phyloP scores from a whole-genome alignment of 2,329 filamentous ascomycete genomes.

The Alternaria sp. region DNA sequence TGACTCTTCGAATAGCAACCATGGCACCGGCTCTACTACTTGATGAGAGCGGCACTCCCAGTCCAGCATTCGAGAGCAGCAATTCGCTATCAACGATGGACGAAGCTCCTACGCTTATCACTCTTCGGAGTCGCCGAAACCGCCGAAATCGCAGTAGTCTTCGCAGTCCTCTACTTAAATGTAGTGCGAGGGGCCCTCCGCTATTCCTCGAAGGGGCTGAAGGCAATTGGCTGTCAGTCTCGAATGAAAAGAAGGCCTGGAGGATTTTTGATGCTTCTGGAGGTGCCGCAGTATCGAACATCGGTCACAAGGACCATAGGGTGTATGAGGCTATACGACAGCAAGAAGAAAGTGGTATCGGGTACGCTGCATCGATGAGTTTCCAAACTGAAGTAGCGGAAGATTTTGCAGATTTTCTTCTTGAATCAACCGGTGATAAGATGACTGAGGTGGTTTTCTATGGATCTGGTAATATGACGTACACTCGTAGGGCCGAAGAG shows the following conservation, averaged over 20 bases:
- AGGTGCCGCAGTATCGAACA: conserved; percentile 75
- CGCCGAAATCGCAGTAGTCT: not conserved
- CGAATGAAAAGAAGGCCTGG: conserved; percentile 54
- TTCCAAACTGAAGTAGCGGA: conserved; percentile 65
- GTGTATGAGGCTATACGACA: conserved; percentile 67
- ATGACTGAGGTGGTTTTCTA: conserved; percentile 66
- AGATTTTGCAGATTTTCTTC: conserved; percentile 61
- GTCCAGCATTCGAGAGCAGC: not conserved
- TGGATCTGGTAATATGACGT: conserved; percentile 61
- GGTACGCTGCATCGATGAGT: conserved; percentile 15
- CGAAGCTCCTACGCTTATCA: not conserved
- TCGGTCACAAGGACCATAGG: conserved; percentile 72
- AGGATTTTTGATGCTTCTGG: conserved; percentile 75
- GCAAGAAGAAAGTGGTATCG: conserved; percentile 63
- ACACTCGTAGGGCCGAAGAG: no score
- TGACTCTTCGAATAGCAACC: not conserved
- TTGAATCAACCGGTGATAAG: conserved; percentile 60
- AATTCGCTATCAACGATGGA: conserved; percentile 1
- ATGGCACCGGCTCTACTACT: conserved; percentile 20
- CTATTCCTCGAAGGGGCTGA: conserved; percentile 57
- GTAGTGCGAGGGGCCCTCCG: conserved; percentile 60
- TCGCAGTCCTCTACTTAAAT: conserved; percentile 56
- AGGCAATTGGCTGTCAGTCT: conserved; percentile 62
- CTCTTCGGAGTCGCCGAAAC: not conserved
- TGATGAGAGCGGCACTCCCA: conserved; percentile 9